Base-by-base conservation (phyloP, 495 filamentous ascomycete genomes). In the Trichoderma reesei region DNA sequence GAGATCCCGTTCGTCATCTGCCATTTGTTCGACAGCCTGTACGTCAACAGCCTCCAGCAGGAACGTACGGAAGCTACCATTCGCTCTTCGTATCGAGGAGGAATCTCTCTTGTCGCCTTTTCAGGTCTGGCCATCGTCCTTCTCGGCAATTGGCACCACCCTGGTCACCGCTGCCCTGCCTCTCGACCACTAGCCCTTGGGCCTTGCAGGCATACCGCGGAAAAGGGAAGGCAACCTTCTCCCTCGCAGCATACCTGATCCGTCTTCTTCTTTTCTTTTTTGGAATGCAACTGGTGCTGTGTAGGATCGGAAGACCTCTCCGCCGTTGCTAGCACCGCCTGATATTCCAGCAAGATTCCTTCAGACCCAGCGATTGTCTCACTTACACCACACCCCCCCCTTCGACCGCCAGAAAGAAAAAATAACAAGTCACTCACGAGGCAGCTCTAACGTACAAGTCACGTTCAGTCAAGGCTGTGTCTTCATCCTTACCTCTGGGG, bases 231-330 rank as follows among this genome's bases (percentile, higher is more conserved):
- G 51, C 51, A 56, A 11, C 26, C 11, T 31, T 31, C 51, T 56
- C 51, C 51, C 51, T 56, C 51, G 51, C 51, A 56, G 51, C 51
- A 34, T 56, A 31, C 31, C 26, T 56, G 51, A 34, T 56, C 34
- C 4, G 7, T 56, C 26, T 26, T 26, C 26, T 26, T 26, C 26
- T 26, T 26, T 26, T 7, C 38, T 26, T 56, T 56, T 56, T 56
- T 56, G 51, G 51, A 56, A 56, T 56, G 51, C 51, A 56, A 56
- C 51, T 56, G 51, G 13, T 11, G 33, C 51, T 56, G 51, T 34
- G 51, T 14, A 56, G 51, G 51, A 56, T 56, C 34, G 51, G 26
- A 56, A 33, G 9, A 33, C 51, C 34, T 56, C 31, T 56, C 51
- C 51, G 51, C 51, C 42, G 16, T n/a, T 46, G 16, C 42, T n/a